phyloP scores from a whole-genome alignment of 179 eudicot genomes.

The Silene vulgaris region DNA sequence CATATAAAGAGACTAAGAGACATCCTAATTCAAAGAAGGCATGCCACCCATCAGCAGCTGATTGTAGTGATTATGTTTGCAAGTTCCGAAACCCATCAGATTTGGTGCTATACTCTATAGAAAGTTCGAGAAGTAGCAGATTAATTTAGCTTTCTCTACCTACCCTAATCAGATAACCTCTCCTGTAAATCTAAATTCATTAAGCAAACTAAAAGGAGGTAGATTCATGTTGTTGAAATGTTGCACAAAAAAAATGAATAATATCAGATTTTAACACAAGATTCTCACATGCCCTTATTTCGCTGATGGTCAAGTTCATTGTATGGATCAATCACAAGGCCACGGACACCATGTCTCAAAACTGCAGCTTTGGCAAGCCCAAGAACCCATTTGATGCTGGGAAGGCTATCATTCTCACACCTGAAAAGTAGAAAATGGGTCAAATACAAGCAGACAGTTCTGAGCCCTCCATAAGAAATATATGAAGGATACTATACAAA shows the following conservation, averaged over 20 bases:
- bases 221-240: neutral
- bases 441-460: neutral
- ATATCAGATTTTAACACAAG: neutral
- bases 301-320: conserved; percentile 99
- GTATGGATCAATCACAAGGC: conserved; percentile 96
- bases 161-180: neutral
- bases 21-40: neutral
- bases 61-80: neutral
- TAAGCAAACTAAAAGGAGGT: neutral
- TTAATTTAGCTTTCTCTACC: neutral
- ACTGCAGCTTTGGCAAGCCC: conserved; percentile 83
- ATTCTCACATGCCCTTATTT: conserved; percentile 50
- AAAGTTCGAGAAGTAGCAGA: neutral
- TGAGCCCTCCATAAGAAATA: neutral
- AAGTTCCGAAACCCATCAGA: neutral
- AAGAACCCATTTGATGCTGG: conserved; percentile 82
- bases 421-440: conserved; percentile 31
- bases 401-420: conserved; percentile 90
- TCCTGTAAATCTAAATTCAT: neutral
- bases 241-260: no score
- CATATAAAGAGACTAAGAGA: neutral
- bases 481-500: neutral
- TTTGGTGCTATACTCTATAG: neutral
- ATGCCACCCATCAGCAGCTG: neutral
- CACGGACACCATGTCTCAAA: conserved; percentile 87